Evolutionary conservation across 768 basidiomycete species (phyloP), one percentile per base, ranked within the genome.

Genomic region (Trametes cingulata): DNA sequence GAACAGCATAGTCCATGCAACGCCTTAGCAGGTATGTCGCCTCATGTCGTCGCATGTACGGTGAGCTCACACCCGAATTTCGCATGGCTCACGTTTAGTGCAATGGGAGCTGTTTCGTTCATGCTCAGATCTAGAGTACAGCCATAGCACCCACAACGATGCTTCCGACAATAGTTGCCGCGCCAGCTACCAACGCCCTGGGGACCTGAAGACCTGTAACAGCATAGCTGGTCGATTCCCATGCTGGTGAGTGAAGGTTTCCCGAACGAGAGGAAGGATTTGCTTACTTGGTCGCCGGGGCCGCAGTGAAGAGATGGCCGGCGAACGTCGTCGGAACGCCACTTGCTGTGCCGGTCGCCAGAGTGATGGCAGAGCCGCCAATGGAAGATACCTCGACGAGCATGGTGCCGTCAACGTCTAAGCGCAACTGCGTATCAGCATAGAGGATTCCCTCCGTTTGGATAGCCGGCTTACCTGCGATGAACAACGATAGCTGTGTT

Each of bases 291-390:
- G 24, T 25, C n/a, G 17, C 41, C 0, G 59, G 50, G 9, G 59
- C 61, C 0, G 62, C 65, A 47, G 67, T 62, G 63, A 69, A 68
- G 25, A 47, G 52, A 52, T 67, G 65, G 12, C 68, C 68, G 0
- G 64, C 68, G 54, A 69, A 66, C 13, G 61, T 42, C 24, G 68
- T 69, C 17, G 29, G 19, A 15, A 43, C 8, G 41, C 56, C 61
- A 14, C 33, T 35, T 25, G 61, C 63, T 3, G 59, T 52, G 29
- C 51, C 45, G 7, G 67, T 68, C 22, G 69, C 69, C 45, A 70
- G 60, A 19, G 69, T 71, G 61, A 68, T 61, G 25, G 60, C 69
- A n/a, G 61, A 35, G 3, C 68, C 69, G 50, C 65, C 66, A 20
- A 69, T 60, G 52, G 61, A 63, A 9, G 65, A 63, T 2, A 66